Evolutionary conservation across 2,329 filamentous ascomycete species (phyloP), one percentile per base, ranked within the genome.

Genomic region (Arthrobotrys entomopaga): DNA sequence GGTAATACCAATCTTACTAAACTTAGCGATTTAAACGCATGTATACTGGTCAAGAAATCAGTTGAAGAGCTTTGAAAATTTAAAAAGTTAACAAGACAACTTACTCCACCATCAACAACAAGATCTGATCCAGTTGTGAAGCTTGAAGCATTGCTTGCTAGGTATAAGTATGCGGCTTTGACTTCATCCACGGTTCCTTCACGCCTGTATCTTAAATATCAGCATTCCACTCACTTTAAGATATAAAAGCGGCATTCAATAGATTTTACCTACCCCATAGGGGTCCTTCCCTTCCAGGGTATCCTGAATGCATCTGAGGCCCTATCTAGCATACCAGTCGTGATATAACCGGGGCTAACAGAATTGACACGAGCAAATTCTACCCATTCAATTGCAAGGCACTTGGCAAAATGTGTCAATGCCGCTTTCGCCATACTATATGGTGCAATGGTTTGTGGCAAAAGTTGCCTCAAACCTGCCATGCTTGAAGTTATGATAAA

Each of bases 401-500:
- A 1, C 79, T 82, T 85, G 85, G 87, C 53, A 67, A 86, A 81
- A 77, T 88, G 85, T 42, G 84, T 82, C 8, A 85, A 80, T 16
- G 85, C 90, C 0, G 89, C 87, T 82, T 92, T 92, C 76, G 88
- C 87, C 11, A 87, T 87, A 80, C 92, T 92, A 80, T 92, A 92
- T 10, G 88, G 87, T 3, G 88, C 85, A 82, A 93, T 90, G 77
- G 89, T 80, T 82, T 93, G 90, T 6, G 91, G 91, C 69, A 91
- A 85, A 80, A 93, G 93, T 80, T 88, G 89, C 78, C 93, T 89
- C 80, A 90, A 89, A 3, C 88, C 91, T 77, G 87, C 90, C 86
- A 94, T 93, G 71, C 88, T 90, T 0, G 91, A 89, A 5, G 91
- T 94, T 20, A 89, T 89, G 77, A 94, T 88, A 81, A 94, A 92